A percentile compares a stretch with the other conserved stretches of the same genome.
phyloP scores from a whole-genome alignment of 2,329 filamentous ascomycete species.

The Fusarium sp. region DNA sequence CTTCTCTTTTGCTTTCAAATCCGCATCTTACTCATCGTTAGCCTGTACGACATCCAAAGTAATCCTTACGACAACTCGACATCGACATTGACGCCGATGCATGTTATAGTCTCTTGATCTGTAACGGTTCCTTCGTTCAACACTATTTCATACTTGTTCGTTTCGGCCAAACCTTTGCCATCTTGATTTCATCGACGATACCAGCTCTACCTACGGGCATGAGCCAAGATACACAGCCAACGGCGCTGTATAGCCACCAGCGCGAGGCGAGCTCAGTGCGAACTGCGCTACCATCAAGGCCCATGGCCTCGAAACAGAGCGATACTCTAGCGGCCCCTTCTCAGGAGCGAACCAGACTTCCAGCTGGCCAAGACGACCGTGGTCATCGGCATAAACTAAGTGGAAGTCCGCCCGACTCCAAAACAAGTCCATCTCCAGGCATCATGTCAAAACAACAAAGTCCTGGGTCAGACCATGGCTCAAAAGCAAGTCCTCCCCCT shows the following conservation, averaged over 20 bases:
- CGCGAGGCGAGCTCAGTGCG: constrained; percentile 53
- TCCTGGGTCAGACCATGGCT: constrained; percentile 46
- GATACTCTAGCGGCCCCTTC: constrained; percentile 40
- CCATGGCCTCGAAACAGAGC: constrained; percentile 54
- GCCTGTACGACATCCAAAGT: constrained; percentile 22
- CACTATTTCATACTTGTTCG: constrained; percentile 16
- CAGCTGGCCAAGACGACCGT: constrained; percentile 45
- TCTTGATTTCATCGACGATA: constrained; percentile 13
- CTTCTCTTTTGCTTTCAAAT: constrained; percentile 29
- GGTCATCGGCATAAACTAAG: constrained; percentile 40
- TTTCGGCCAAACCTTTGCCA: constrained; percentile 6
- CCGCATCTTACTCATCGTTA: constrained; percentile 16
- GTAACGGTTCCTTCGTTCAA: constrained; percentile 30
- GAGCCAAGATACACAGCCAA: constrained; percentile 51
- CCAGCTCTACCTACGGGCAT: constrained; percentile 47
- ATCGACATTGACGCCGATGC: constrained; percentile 40
- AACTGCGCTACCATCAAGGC: constrained; percentile 58
- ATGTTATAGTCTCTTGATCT: constrained; percentile 35
- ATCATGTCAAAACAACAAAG: constrained; percentile 51
- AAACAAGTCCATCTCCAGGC: constrained; percentile 48
- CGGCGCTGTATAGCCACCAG: constrained; percentile 50
- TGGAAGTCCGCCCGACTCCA: constrained; percentile 49
- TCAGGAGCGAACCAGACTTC: constrained; percentile 45
- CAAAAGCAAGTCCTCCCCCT: constrained; percentile 43
- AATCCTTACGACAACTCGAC: constrained; percentile 18